Evolutionary conservation across 352 stramenopile genomes (phyloP), one percentile per base, ranked within the genome.

Genomic region (Phytophthora pseudosyringae): DNA sequence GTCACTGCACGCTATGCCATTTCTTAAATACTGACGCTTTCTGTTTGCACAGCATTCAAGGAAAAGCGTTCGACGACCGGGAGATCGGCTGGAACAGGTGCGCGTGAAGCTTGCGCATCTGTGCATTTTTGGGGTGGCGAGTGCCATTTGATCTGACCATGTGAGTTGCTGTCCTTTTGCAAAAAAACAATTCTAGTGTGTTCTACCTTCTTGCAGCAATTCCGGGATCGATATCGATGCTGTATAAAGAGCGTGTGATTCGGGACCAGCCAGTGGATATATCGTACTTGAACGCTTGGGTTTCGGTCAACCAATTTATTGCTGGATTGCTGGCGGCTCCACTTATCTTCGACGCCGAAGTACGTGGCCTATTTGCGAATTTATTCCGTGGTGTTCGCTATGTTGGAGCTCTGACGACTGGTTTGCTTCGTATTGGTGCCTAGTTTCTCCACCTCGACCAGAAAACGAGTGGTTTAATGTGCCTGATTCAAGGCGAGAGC

Each of bases 281-380:
- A 73, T 80, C 86, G 32, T 96, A 96, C 53, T 68, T 96, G 25
- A 96, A 96, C 39, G 87, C 88, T 0, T 96, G 88, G 88, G 86
- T 96, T 18, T 80, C 85, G 1, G 80, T 95, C 4, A 93, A 93
- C 59, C 86, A 96, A 51, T 95, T 96, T 55, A 80, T 96, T 51
- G 83, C 76, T 13, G 88, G 85, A n/a, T 66, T 96, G 41, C 66
- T 96, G 46, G 69, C 88, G 15, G 86, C 88, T 31, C 88, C 88
- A 1, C 59, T 96, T n/a, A 77, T 93, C 21, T 94, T 96, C 51
- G 86, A 96, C 51, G 68, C 86, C 28, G 74, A 87, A 53, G 82
- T 90, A 71, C 15, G 59, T 47, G 32, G 2, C 26, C 11, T 11
- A 10, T 16, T 48, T 48, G 26, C 31, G 3, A 13, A 18, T 62